Evolutionary conservation across 1,139 yeast species (phyloP), one percentile per base, ranked within the genome.

Genomic region (Saccharomyces hybrid): DNA sequence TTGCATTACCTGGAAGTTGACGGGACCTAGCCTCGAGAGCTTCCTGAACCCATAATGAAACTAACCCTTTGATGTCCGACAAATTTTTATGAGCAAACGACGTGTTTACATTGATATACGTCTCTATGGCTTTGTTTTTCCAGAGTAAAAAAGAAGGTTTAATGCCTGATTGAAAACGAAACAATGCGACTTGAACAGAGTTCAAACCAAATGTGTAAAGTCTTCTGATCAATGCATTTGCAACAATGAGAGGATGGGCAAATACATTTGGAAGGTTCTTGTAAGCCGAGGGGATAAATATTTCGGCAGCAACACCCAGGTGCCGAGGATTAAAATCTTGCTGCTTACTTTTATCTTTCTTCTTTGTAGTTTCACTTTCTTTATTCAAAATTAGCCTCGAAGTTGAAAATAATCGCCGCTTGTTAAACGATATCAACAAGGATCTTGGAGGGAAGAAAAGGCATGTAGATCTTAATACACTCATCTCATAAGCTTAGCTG

Each of bases 121-220:
- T 75, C 61, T 85, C 86, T 58, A 86, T 79, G 14, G 90, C 89
- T 49, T 78, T 78, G 67, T 86, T 86, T 67, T 84, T 84, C 91
- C 91, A 86, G 57, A 81, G 77, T 50, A 82, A 72, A 67, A 84
- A 84, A 50, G 82, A 75, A 26, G 90, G 88, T 65, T 78, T 82
- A 61, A 81, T 73, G 41, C 84, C 83, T 53, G 86, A 81, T 60
- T 81, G 83, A 63, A 80, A 77, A 60, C 86, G 80, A 65, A 82
- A 82, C 61, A 82, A 76, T 46, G 82, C 86, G 14, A 85, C 81
- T 66, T 81, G 84, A 51, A 80, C 77, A 44, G 88, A 83, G 67
- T 84, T 84, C 63, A 82, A 75, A 30, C 84, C 84, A 53, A 81
- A 74, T 4, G 78, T 72, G 52, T 81, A 81, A 34, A 80, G 64